These are phyloP conservation scores for Ophiostoma ulmi DNA, from an alignment of 2,329 filamentous ascomycete species.

Conservation along the genomic window DNA sequence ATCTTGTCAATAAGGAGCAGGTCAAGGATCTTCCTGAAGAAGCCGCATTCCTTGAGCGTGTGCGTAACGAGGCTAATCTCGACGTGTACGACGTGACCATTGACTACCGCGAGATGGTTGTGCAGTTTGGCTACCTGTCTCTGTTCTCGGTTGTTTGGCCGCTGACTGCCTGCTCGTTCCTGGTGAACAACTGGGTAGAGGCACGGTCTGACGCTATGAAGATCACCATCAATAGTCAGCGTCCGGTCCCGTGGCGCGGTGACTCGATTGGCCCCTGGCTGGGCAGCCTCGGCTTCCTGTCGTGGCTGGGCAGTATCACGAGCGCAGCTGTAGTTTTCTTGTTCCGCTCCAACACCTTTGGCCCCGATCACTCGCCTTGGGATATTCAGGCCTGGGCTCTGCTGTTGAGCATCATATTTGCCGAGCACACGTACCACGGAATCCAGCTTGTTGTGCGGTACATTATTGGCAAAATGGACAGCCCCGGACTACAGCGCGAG, in stretches of 20 bases:
- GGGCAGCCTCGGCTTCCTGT: slow-evolving; percentile 77
- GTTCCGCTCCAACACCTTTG: slow-evolving; percentile 66
- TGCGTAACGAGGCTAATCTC: slow-evolving; percentile 76
- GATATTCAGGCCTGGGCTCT: slow-evolving; percentile 75
- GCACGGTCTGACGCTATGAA: slow-evolving; percentile 87
- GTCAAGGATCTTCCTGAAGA: slow-evolving; percentile 68
- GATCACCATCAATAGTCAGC: slow-evolving; percentile 81
- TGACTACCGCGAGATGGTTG: slow-evolving; percentile 90
- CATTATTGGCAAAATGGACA: slow-evolving; percentile 74
- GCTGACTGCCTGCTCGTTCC: slow-evolving; percentile 79
- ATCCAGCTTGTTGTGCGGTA: slow-evolving; percentile 67
- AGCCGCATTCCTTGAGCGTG: slow-evolving; percentile 69
- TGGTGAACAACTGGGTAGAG: slow-evolving; percentile 95
- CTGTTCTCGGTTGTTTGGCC: slow-evolving; percentile 95
- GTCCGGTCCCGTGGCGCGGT: slow-evolving; percentile 81
- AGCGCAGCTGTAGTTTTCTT: slow-evolving; percentile 85
- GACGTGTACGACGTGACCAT: slow-evolving; percentile 82
- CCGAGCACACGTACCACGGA: slow-evolving; percentile 84
- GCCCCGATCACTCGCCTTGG: slow-evolving; percentile 60
- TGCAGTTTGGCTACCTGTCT: slow-evolving; percentile 80
- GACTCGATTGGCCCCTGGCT: slow-evolving; percentile 96
- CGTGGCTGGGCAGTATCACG: slow-evolving; percentile 87
- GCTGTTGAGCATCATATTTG: slow-evolving; percentile 73
- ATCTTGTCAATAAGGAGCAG: slow-evolving; percentile 43
- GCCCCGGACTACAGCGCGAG: slow-evolving; percentile 79